Conservation (phyloP, 1,284 basidiomycete species). For the Tilletia horrida region DNA sequence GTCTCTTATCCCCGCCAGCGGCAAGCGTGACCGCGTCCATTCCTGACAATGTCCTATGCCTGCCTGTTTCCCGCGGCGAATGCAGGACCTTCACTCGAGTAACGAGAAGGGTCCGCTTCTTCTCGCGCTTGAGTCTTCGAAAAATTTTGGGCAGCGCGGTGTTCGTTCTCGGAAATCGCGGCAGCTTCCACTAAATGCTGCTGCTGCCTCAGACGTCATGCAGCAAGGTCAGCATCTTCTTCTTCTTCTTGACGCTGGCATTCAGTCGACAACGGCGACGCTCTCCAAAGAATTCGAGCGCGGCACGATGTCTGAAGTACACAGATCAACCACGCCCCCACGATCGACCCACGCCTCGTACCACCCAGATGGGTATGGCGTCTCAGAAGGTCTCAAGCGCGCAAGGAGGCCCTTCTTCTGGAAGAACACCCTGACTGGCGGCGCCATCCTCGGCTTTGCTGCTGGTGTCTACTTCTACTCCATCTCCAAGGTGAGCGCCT, state of each 20-base stretch:
- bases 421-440: conserved; percentile 75
- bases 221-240: background rate
- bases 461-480: conserved; percentile 87
- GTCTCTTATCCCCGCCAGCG: background rate
- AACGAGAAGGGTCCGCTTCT: too few relatives aligned
- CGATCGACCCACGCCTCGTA: conserved; percentile 38
- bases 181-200: too few relatives aligned
- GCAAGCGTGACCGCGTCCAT: background rate
- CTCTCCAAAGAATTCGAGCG: too few relatives aligned
- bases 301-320: conserved; percentile 4
- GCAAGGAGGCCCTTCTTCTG: conserved; percentile 78
- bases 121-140: too few relatives aligned
- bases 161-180: too few relatives aligned
- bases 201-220: too few relatives aligned
- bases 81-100: too few relatives aligned
- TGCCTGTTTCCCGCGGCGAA: too few relatives aligned
- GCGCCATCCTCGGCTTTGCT: conserved; percentile 70
- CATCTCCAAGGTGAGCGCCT: conserved; percentile 59
- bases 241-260: background rate
- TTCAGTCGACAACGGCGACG: too few relatives aligned
- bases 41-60: background rate
- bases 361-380: conserved; percentile 41
- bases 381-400: conserved; percentile 64
- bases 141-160: too few relatives aligned
- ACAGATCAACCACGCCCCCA: background rate